phyloP scores from a whole-genome alignment of 305 asterid species.

The Fraxinus baroniana region DNA sequence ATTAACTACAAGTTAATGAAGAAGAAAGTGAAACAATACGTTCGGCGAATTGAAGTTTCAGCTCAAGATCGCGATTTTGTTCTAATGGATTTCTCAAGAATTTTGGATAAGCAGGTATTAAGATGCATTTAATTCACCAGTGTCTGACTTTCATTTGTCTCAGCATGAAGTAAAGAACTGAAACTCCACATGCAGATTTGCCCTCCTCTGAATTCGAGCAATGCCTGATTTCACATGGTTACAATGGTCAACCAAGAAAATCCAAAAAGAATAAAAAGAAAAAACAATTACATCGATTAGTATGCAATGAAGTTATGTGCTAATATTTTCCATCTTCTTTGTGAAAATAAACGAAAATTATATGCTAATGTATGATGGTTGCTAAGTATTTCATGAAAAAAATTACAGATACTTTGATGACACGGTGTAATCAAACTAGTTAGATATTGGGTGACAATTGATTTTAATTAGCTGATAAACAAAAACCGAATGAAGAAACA shows the following conservation, averaged over 20 bases:
- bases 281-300: not conserved
- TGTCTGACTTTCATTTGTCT: not conserved
- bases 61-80: slow-evolving; percentile 41
- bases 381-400: not conserved
- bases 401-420: not conserved
- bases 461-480: not conserved
- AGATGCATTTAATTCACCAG: not conserved
- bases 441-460: not conserved
- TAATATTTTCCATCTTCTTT: not conserved
- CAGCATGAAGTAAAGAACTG: not conserved
- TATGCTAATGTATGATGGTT: not conserved
- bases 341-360: not conserved
- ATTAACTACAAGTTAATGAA: slow-evolving; percentile 78
- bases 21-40: slow-evolving; percentile 69
- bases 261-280: not conserved
- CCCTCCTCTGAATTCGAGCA: not conserved
- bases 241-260: not conserved
- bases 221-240: not conserved
- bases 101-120: slow-evolving; percentile 71
- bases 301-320: not conserved
- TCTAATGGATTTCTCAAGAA: slow-evolving; percentile 63
- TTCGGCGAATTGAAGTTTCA: slow-evolving; percentile 47
- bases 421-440: not conserved
- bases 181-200: not conserved
- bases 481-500: not conserved